These are phyloP conservation scores for Glutinoglossum americanum DNA, from an alignment of 495 filamentous ascomycete species.

Conservation along the genomic window DNA sequence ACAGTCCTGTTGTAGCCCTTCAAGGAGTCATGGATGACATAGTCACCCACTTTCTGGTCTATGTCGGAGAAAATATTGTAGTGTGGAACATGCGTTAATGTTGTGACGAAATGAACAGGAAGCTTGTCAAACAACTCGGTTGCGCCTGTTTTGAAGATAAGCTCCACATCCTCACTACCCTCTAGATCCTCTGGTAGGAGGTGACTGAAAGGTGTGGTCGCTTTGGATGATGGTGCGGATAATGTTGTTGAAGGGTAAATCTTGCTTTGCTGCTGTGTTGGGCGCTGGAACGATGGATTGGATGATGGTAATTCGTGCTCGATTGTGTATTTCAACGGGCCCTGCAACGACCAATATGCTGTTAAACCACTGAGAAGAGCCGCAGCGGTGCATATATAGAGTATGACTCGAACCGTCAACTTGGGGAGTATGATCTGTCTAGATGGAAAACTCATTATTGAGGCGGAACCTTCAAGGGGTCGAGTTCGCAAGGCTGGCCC, in stretches of 20 bases:
- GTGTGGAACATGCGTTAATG: slow-evolving; percentile 13
- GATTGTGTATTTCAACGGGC: neutral
- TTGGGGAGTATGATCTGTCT: neutral
- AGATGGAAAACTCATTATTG: neutral
- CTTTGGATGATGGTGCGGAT: neutral
- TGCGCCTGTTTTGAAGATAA: slow-evolving; percentile 1
- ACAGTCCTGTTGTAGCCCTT: slow-evolving; percentile 10
- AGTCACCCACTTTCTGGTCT: slow-evolving; percentile 16
- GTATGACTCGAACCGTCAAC: neutral
- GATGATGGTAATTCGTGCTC: neutral
- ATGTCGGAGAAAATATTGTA: slow-evolving; percentile 19
- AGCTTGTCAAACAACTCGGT: slow-evolving; percentile 78
- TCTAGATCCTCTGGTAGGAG: neutral
- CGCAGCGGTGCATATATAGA: neutral
- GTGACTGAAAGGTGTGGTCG: neutral
- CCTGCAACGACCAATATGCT: neutral
- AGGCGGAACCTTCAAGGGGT: too few species aligned
- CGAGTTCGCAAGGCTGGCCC: too few species aligned
- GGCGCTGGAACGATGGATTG: neutral
- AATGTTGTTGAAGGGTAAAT: neutral
- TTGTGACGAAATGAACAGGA: slow-evolving; percentile 55
- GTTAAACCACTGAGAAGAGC: neutral
- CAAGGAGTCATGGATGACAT: slow-evolving; percentile 19
- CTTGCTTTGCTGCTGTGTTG: neutral
- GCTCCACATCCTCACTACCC: neutral